Conservation (phyloP, 2,329 filamentous ascomycete species). For the Grosmannia serpens region DNA sequence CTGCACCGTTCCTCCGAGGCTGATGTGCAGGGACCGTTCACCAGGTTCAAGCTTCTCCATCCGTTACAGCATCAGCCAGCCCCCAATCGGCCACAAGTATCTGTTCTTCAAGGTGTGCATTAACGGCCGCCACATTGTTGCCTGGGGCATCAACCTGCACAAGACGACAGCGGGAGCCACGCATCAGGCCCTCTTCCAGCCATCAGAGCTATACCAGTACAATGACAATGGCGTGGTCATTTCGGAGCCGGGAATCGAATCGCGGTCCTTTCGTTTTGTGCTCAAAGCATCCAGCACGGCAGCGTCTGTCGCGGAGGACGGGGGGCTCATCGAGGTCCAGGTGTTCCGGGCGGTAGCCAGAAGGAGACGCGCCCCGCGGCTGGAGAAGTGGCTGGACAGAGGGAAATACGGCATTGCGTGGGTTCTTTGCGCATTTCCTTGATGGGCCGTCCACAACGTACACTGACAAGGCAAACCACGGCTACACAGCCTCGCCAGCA, state of each 20-base stretch:
- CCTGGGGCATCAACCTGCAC: slow-evolving; percentile 37
- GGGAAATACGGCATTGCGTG: slow-evolving; percentile 42
- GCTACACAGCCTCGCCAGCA: slow-evolving; percentile 33
- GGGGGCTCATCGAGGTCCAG: slow-evolving; percentile 42
- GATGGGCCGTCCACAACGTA: not conserved
- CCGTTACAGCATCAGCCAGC: slow-evolving; percentile 30
- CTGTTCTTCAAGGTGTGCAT: slow-evolving; percentile 45
- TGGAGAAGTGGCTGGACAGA: slow-evolving; percentile 33
- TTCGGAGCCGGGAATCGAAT: slow-evolving; percentile 31
- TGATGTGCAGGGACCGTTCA: not conserved
- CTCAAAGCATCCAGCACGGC: slow-evolving; percentile 22
- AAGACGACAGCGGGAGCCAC: slow-evolving; percentile 23
- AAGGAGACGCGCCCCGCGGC: slow-evolving; percentile 27
- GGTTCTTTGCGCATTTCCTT: slow-evolving; percentile 14
- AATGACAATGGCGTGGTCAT: slow-evolving; percentile 23
- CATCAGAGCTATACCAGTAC: slow-evolving; percentile 27
- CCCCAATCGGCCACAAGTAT: slow-evolving; percentile 23
- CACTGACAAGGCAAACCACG: not conserved
- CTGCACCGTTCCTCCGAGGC: not conserved
- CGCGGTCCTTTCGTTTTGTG: slow-evolving; percentile 39
- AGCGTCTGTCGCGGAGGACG: slow-evolving; percentile 35
- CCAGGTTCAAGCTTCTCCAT: slow-evolving; percentile 42
- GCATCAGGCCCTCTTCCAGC: slow-evolving; percentile 35
- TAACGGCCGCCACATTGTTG: slow-evolving; percentile 39
- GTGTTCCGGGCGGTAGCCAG: slow-evolving; percentile 40